Base-by-base conservation (phyloP, 2,329 filamentous ascomycete species). In the Fusarium sp. region DNA sequence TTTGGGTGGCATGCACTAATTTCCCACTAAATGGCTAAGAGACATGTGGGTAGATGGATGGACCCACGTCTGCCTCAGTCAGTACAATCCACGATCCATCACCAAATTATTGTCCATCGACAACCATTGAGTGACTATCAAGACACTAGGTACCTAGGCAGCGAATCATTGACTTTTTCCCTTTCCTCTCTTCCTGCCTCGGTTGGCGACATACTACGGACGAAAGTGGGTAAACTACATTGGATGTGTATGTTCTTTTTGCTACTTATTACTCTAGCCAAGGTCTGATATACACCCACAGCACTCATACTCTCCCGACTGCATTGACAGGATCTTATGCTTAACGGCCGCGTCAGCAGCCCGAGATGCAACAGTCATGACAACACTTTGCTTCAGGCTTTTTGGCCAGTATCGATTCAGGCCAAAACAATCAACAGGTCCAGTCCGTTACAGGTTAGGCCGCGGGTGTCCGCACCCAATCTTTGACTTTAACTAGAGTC, bases 11-110 rank as follows among this genome's bases (percentile, higher is more conserved):
- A 69, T 61, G 47, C 57, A 56, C 57, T 67, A 66, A 70, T 70
- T 67, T 70, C 63, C 53, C 58, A 32, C 53, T 57, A 68, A 60
- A 71, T 63, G 53, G 62, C 61, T 70, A 60, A 64, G 56, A 72
- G 64, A 70, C 58, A 37, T 37, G 32, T 10, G 9, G 4, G 9
- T 37, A 18, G 16, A 18, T 37, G 34, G 34, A 70, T 49, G 45
- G 59, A 37, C 62, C 70, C 61, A 67, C 49, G 45, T 20, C 34
- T 18, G 34, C 34, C 6, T n/a, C 34, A 37, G 16, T n/a, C 16
- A 6, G 9, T 37, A 37, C 27, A 29, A 29, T 29, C 27, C 9
- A 40, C 55, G 22, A 44, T 37, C 25, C 41, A 64, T 51, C 34
- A 37, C 41, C 34, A 48, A 59, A 46, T 40, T 53, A 34, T 48